Conservation (phyloP, 2,329 filamentous ascomycete species). For the Sarocladiaceae sp. region DNA sequence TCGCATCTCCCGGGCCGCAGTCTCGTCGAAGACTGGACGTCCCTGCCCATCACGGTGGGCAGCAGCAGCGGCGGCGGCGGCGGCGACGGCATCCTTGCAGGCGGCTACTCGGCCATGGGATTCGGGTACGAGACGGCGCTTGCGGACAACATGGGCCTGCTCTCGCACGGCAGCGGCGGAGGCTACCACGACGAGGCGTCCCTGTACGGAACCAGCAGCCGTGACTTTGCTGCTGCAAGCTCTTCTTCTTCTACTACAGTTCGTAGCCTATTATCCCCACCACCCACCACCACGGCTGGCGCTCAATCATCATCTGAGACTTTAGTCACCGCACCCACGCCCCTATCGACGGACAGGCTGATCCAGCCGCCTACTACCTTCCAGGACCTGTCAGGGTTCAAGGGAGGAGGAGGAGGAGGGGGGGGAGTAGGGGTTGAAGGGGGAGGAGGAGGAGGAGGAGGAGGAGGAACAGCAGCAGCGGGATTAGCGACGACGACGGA, state of each 20-base stretch:
- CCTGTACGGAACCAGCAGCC: constrained; percentile 23
- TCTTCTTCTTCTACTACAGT: constrained; percentile 35
- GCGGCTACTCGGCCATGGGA: neutral
- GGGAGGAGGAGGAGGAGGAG: neutral
- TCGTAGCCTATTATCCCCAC: constrained; percentile 45
- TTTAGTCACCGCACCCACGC: constrained; percentile 38
- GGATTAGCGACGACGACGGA: neutral
- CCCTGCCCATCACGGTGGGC: too few species aligned
- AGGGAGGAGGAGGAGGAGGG: neutral
- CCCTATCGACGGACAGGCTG: constrained; percentile 25
- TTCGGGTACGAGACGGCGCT: neutral
- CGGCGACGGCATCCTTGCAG: too few species aligned
- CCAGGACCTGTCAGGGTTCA: constrained; percentile 5
- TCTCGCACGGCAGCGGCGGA: too few species aligned
- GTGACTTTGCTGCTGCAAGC: constrained; percentile 18
- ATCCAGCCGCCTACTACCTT: too few species aligned
- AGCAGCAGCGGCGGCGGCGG: too few species aligned
- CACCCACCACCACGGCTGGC: constrained; percentile 28
- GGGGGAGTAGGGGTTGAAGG: constrained; percentile 3
- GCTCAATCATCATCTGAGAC: constrained; percentile 42
- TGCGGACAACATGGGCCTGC: constrained; percentile 16
- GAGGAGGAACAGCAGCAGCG: neutral
- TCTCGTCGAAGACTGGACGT: neutral
- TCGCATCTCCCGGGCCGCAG: neutral
- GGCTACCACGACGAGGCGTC: constrained; percentile 29